Conservation (phyloP, 495 filamentous ascomycete species). For the Sordaria brevicollis region DNA sequence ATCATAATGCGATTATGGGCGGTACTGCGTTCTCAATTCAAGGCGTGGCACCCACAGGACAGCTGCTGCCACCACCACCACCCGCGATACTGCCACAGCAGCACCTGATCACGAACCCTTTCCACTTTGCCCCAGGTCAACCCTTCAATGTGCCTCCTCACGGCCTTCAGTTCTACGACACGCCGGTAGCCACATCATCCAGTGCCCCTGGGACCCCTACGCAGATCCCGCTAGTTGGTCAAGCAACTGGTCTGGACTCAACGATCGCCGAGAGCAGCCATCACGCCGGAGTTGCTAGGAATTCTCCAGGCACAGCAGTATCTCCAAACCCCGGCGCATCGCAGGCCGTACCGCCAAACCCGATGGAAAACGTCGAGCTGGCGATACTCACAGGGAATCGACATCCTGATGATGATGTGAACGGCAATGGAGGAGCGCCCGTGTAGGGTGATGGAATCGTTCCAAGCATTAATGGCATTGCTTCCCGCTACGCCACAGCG, state of each 20-base stretch:
- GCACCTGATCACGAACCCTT: conserved; percentile 3
- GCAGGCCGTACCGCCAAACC: background rate
- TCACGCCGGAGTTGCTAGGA: background rate
- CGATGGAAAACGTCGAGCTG: background rate
- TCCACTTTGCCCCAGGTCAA: conserved; percentile 9
- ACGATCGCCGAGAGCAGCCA: background rate
- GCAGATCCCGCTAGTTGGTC: background rate
- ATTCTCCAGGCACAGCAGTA: background rate
- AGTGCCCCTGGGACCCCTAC: background rate
- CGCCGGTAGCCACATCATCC: background rate
- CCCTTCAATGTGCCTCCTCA: conserved; percentile 2
- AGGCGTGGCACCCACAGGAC: background rate
- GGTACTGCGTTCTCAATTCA: background rate
- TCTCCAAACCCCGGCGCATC: background rate
- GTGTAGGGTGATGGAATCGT: background rate
- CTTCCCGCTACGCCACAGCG: background rate
- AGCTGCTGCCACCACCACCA: conserved; percentile 1
- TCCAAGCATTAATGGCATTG: background rate
- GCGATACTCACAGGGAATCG: background rate
- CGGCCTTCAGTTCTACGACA: background rate
- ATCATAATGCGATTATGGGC: background rate
- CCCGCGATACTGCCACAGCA: conserved; percentile 1
- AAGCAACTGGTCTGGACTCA: background rate
- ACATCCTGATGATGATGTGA: background rate
- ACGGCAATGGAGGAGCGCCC: background rate